Evolutionary conservation across 179 eudicot genomes (phyloP), one percentile per base, ranked within the genome.

Genomic region (Camellia oleifera): DNA sequence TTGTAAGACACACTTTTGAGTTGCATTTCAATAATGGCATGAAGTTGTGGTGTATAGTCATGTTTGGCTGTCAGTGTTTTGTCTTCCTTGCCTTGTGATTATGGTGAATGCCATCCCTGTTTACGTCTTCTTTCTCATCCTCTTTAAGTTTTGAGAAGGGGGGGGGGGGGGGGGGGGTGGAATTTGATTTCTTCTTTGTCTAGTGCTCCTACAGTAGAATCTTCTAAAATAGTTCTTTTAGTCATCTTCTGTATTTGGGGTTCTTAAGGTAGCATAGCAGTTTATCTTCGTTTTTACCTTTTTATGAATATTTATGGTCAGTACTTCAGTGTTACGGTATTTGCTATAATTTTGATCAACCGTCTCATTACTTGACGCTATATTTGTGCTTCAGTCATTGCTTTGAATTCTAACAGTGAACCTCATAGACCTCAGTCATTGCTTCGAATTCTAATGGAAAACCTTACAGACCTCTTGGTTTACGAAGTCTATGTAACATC

Each of bases 31-130:
- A 20, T 13, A 48, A 50, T 48, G 58, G 13, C 10, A 71, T 18
- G 74, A 48, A 50, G 57, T 52, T 48, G 52, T 48, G 52, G 11
- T 23, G 17, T 8, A 10, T 71, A 50, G 52, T 1, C 44, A 2
- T 72, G 40, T 32, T 32, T 32, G 40, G 40, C 40, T 32, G 40
- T 1, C 40, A 32, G 40, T 12, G 57, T 14, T 17, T 60, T 8
- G 18, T n/a, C 20, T 60, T 48, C 61, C 75, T 72, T 58, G 17
- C 14, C 17, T 58, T 72, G 61, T 72, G 75, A 53, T 20, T 72
- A 10, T 52, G 61, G 45, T 26, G 40, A 23, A 72, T 72, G 52
- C 8, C 75, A 23, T 18, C 74, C 58, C 14, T 18, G 17, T 48
- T 11, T 70, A 46, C 7, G 14, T 4, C 12, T 4, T 20, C 44